Evolutionary conservation across 768 basidiomycete species (phyloP).

Genomic region (Suillus luteus): DNA sequence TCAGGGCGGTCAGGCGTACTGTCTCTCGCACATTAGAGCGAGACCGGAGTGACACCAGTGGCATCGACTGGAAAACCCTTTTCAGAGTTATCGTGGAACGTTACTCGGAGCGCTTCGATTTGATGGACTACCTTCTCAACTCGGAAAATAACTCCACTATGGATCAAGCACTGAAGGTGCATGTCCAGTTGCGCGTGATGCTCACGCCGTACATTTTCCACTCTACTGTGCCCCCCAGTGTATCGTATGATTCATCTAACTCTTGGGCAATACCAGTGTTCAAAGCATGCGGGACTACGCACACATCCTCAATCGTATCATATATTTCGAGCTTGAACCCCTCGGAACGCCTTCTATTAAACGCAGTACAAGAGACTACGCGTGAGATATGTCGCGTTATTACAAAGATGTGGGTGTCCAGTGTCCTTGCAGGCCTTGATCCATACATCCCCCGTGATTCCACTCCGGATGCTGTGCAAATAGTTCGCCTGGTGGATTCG

Average conservation of each 20-base stretch:
- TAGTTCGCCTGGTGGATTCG: constrained; percentile 15
- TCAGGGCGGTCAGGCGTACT: constrained; percentile 10
- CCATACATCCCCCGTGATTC: neutral
- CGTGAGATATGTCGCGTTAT: constrained; percentile 24
- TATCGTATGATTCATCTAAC: neutral
- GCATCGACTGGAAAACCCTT: constrained; percentile 46
- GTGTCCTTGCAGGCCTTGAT: constrained; percentile 19
- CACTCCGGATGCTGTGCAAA: constrained; percentile 7
- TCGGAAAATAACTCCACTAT: neutral
- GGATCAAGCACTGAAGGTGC: constrained; percentile 12
- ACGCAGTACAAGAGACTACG: constrained; percentile 18
- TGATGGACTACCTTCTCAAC: constrained; percentile 40
- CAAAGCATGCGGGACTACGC: constrained; percentile 16
- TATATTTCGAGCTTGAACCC: constrained; percentile 13
- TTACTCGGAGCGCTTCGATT: constrained; percentile 43
- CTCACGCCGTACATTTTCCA: constrained; percentile 16
- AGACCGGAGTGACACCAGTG: constrained; percentile 23
- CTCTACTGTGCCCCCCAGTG: neutral
- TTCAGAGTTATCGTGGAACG: constrained; percentile 42
- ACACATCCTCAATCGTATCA: constrained; percentile 13
- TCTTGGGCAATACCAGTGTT: constrained; percentile 18
- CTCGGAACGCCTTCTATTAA: constrained; percentile 19
- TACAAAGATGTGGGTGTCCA: constrained; percentile 23
- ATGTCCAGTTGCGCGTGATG: constrained; percentile 26
- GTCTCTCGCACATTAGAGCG: constrained; percentile 12